Percentiles rank a stretch among this genome's conserved stretches.
Conservation (phyloP, 139 green algal species). For the Picochlorum sp. region DNA sequence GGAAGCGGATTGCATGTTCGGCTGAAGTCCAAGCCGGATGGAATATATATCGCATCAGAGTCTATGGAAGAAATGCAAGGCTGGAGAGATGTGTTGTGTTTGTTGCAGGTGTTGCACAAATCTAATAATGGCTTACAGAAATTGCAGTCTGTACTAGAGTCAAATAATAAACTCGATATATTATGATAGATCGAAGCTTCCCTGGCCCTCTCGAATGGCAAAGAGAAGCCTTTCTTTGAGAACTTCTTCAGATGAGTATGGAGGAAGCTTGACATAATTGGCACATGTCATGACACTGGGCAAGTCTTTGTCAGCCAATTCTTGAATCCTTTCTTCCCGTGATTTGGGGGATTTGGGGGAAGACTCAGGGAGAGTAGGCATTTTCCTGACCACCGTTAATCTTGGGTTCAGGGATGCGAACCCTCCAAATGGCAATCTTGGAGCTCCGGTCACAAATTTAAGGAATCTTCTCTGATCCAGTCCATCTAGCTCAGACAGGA, state of each 20-base stretch:
- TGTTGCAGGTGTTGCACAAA: not conserved
- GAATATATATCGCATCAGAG: not conserved
- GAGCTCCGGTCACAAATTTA: conserved; percentile 92
- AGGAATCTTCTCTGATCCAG: conserved; percentile 88
- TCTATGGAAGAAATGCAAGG: not conserved
- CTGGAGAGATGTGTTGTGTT: not conserved
- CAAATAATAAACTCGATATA: not conserved
- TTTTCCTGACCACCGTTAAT: conserved; percentile 97
- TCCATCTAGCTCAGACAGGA: conserved; percentile 75
- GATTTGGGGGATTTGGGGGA: conserved; percentile 4
- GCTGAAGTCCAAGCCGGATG: too few species aligned
- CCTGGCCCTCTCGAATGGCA: conserved; percentile 85
- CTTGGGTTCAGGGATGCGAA: conserved; percentile 77
- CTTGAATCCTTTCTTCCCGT: not conserved
- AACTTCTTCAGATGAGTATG: conserved; percentile 85
- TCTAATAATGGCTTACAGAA: not conserved
- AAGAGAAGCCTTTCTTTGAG: conserved; percentile 75
- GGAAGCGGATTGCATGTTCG: too few species aligned
- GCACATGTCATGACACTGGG: conserved; percentile 98
- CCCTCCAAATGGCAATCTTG: conserved; percentile 85
- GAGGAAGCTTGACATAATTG: conserved; percentile 99
- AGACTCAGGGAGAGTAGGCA: conserved; percentile 19
- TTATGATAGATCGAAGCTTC: conserved; percentile 90
- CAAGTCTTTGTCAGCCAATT: conserved; percentile 71
- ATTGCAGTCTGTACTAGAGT: not conserved